Evolutionary conservation across 2,329 filamentous ascomycete genomes (phyloP).

Genomic region (Cephalotrichum gorgonifer): DNA sequence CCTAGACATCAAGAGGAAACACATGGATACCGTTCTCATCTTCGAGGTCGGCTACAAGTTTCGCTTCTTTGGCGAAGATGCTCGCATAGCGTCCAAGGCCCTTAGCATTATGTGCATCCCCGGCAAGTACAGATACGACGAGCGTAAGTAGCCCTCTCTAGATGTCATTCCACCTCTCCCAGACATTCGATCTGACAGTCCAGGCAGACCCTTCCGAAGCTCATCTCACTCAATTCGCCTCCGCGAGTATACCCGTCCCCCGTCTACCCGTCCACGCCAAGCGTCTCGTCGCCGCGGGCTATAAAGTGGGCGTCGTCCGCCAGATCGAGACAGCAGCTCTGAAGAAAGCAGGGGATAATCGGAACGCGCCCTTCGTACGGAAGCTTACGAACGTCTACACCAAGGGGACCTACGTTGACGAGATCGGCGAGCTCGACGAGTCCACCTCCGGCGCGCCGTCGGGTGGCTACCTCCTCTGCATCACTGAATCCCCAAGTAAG

Average conservation of each 20-base stretch:
- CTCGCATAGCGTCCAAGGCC: constrained; percentile 77
- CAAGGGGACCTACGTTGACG: constrained; percentile 95
- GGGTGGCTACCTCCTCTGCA: constrained; percentile 84
- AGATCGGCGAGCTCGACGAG: constrained; percentile 68
- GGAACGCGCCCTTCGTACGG: constrained; percentile 81
- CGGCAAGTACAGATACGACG: constrained; percentile 88
- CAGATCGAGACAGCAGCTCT: constrained; percentile 92
- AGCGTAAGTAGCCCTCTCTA: constrained; percentile 42
- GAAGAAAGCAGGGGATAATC: constrained; percentile 91
- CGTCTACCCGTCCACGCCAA: constrained; percentile 89
- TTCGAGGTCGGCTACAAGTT: constrained; percentile 98
- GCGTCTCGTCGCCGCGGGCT: constrained; percentile 78
- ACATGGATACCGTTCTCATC: constrained; percentile 81
- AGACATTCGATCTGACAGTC: constrained; percentile 11
- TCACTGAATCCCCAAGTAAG: constrained; percentile 78
- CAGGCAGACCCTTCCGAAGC: constrained; percentile 69
- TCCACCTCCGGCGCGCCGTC: constrained; percentile 39
- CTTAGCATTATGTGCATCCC: constrained; percentile 94
- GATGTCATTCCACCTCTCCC: neutral
- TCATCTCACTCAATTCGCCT: constrained; percentile 84
- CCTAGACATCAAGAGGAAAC: constrained; percentile 83
- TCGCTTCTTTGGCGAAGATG: constrained; percentile 93
- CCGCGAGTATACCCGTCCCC: constrained; percentile 89
- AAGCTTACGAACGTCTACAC: constrained; percentile 96
- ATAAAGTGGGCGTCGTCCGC: constrained; percentile 92